Percentiles rank a stretch among this genome's conserved stretches.
phyloP scores from a whole-genome alignment of 2,329 filamentous ascomycete genomes.

The Cladosporium colombiae region DNA sequence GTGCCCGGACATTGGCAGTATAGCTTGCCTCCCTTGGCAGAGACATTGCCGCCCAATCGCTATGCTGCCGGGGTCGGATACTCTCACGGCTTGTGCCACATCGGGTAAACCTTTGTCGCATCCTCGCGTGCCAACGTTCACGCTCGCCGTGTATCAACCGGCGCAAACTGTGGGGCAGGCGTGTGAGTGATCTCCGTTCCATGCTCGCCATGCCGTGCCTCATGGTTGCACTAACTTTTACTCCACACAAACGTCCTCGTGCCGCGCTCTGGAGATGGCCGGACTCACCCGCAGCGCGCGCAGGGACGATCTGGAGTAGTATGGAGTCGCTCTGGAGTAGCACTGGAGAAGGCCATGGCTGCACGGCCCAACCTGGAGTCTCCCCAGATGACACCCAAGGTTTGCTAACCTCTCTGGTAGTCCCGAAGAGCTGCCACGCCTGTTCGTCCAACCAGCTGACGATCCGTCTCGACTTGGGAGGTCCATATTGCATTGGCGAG shows the following conservation, averaged over 20 bases:
- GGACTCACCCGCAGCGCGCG: constrained; percentile 3
- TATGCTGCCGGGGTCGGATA: constrained; percentile 10
- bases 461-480: constrained; percentile 4
- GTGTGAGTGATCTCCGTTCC: constrained; percentile 3
- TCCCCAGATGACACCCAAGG: constrained; percentile 15
- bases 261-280: constrained; percentile 12
- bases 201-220: not conserved
- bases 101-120: constrained; percentile 12
- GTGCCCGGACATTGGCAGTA: constrained; percentile 6
- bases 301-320: constrained; percentile 8
- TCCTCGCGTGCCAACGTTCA: not conserved
- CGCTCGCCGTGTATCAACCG: constrained; percentile 14
- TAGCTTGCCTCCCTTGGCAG: constrained; percentile 2
- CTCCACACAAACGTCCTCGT: constrained; percentile 13
- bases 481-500: constrained; percentile 17
- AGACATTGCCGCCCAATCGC: not conserved
- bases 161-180: not conserved
- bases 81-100: not conserved
- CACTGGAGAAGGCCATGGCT: constrained; percentile 20
- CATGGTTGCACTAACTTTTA: not conserved
- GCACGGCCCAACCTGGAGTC: constrained; percentile 5
- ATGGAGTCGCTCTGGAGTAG: constrained; percentile 11
- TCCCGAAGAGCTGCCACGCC: constrained; percentile 5
- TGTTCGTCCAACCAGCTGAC: constrained; percentile 9
- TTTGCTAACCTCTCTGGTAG: not conserved